Conservation (phyloP, 257 asterid species). For the Nicotiana obtusifolia region DNA sequence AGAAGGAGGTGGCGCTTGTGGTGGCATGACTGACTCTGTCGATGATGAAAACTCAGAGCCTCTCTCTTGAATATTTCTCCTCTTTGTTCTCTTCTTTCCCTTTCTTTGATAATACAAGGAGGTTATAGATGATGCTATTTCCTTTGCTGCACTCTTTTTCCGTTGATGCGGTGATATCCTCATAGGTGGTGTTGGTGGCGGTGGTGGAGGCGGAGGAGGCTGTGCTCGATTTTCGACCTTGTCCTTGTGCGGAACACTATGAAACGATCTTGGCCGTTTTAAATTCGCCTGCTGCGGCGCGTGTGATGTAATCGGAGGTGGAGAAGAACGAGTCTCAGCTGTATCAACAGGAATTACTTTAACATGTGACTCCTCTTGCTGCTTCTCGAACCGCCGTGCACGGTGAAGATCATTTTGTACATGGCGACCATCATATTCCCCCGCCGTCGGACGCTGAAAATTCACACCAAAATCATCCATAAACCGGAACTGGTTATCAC, state of each 20-base stretch:
- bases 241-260: conserved; percentile 35
- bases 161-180: conserved; percentile 16
- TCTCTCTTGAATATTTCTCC: conserved; percentile 33
- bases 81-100: conserved; percentile 40
- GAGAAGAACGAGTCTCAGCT: conserved; percentile 35
- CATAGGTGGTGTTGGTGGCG: conserved; percentile 19
- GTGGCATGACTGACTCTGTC: conserved; percentile 28
- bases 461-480: conserved; percentile 65
- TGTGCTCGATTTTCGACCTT: conserved; percentile 17
- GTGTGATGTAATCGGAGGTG: conserved; percentile 19
- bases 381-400: conserved; percentile 18
- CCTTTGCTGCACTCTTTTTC: conserved; percentile 56
- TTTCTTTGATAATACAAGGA: conserved; percentile 54
- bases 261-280: conserved; percentile 49
- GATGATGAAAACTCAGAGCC: conserved; percentile 36
- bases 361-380: conserved; percentile 19
- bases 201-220: conserved; percentile 5
- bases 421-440: conserved; percentile 12
- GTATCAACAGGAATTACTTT: conserved; percentile 59
- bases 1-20: conserved; percentile 29
- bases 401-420: not conserved
- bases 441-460: conserved; percentile 30
- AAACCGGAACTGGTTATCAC: conserved; percentile 35
- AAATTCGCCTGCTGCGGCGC: conserved; percentile 19
- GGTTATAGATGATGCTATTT: conserved; percentile 58